Evolutionary conservation across 2,329 filamentous ascomycete genomes (phyloP), one percentile per base, ranked within the genome.

Genomic region (Basipetospora chlamydospora): DNA sequence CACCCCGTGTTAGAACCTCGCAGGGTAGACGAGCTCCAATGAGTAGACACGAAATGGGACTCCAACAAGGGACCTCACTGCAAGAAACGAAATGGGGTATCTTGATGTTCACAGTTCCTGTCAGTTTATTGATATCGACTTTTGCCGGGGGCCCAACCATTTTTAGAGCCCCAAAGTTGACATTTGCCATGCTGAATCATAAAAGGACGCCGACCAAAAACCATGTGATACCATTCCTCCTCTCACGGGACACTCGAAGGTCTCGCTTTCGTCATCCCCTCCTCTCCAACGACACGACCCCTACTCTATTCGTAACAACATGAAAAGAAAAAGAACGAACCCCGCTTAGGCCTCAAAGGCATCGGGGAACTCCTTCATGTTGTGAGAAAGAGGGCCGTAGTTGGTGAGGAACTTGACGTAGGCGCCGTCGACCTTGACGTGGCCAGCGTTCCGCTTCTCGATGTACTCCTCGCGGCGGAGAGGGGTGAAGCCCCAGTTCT

Each of bases 401-500:
- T 92, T 93, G 70, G 75, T 74, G 55, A 96, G 78, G 82, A 98
- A 98, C 75, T 98, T 86, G 54, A 98, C 90, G 70, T 98, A 98
- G 56, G 90, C 90, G 78, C 90, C 90, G 56, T 98, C 90, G 54
- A 92, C 81, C 75, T 88, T 84, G 69, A 98, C 80, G 61, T 77
- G 80, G 61, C 90, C 90, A 57, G 80, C 81, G 60, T 85, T 74
- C 77, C 93, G 92, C 73, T 88, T 83, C 66, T 86, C 77, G 60
- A 93, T 72, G 73, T 96, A 98, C 66, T 98, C 90, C 54, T 96
- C 90, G 55, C 90, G 87, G 58, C 85, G 81, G 56, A 98, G 84
- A 60, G 87, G 87, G 46, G 90, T 98, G 83, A 98, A 98, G 54
- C 90, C 90, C 90, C 90, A 98, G 80, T 98, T 98, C 86, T 96